Conservation (phyloP, 2,329 filamentous ascomycete genomes). For the Botryotinia narcissicola region DNA sequence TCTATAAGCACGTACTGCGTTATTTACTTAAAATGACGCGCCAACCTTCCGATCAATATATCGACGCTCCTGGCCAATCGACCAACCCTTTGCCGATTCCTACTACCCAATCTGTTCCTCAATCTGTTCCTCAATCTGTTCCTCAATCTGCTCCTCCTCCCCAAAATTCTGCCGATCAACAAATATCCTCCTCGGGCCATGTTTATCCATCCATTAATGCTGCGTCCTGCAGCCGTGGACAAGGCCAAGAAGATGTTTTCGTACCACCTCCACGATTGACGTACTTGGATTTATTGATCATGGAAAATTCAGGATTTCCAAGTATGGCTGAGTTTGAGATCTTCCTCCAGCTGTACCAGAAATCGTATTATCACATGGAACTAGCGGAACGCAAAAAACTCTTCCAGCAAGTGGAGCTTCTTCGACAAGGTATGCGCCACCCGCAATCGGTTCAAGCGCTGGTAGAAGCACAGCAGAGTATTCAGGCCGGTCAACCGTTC, state of each 20-base stretch:
- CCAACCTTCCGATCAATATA: neutral
- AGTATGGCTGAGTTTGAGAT: neutral
- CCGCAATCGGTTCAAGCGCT: neutral
- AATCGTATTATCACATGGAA: neutral
- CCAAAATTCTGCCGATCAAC: neutral
- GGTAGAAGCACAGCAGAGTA: neutral
- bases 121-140: neutral
- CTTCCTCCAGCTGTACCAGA: slow-evolving; percentile 3
- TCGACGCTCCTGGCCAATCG: neutral
- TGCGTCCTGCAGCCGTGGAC: neutral
- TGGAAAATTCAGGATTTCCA: neutral
- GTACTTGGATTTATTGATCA: neutral
- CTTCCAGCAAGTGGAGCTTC: neutral
- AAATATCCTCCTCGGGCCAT: neutral
- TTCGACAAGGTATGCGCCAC: neutral
- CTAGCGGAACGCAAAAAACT: neutral
- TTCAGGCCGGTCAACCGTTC: neutral
- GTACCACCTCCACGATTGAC: neutral
- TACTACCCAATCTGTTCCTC: neutral
- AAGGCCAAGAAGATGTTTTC: neutral
- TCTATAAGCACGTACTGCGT: too few species aligned
- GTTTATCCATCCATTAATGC: neutral
- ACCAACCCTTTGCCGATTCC: neutral
- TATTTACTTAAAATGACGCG: neutral
- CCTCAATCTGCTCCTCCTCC: neutral